Conservation (phyloP, 148 eudicot species). For the Cornus suecica region DNA sequence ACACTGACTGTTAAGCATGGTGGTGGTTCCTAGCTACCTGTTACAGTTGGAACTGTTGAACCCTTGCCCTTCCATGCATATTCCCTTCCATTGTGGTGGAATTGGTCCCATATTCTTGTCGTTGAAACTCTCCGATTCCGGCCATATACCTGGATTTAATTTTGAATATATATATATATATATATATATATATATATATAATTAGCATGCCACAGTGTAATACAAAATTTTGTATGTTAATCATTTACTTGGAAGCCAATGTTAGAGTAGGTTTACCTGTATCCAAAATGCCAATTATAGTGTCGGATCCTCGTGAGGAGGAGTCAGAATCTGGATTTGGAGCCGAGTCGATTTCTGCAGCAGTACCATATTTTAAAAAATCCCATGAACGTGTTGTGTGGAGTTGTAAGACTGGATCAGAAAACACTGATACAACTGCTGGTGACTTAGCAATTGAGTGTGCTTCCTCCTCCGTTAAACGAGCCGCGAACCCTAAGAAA, state of each 20-base stretch:
- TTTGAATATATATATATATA: background rate
- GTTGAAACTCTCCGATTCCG: constrained; percentile 65
- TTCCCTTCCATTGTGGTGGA: constrained; percentile 74
- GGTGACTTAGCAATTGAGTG: constrained; percentile 32
- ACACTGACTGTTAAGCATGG: too few relatives aligned
- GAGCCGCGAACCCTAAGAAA: constrained; percentile 67
- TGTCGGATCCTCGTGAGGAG: constrained; percentile 28
- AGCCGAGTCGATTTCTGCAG: constrained; percentile 21
- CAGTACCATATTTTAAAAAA: constrained; percentile 48
- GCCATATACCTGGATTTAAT: constrained; percentile 60
- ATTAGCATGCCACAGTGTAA: background rate
- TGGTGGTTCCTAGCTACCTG: constrained; percentile 30
- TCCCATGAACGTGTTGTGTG: constrained; percentile 83
- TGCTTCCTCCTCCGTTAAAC: constrained; percentile 51
- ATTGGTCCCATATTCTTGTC: constrained; percentile 57
- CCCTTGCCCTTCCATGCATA: constrained; percentile 47
- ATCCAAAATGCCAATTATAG: constrained; percentile 65
- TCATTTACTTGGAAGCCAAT: background rate
- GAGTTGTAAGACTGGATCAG: constrained; percentile 54
- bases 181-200: too few relatives aligned
- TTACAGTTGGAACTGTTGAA: constrained; percentile 58
- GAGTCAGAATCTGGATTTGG: constrained; percentile 8
- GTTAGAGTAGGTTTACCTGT: constrained; percentile 39
- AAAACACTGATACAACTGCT: constrained; percentile 74
- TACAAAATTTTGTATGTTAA: background rate